phyloP scores from a whole-genome alignment of 192 early-diverging fungal genomes.

The Gryganskiella cystojenkinii region DNA sequence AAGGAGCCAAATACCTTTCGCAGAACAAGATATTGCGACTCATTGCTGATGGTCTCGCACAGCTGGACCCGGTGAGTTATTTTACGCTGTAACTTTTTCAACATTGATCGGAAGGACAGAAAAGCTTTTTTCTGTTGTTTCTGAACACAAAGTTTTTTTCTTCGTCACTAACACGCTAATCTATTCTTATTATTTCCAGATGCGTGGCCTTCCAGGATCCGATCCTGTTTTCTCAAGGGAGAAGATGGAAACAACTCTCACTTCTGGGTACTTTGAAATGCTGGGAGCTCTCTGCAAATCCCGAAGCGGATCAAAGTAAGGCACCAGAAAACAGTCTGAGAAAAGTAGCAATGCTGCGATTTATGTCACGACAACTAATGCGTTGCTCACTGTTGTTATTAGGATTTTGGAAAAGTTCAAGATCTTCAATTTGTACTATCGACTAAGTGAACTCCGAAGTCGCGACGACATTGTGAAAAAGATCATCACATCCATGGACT shows the following conservation, averaged over 20 bases:
- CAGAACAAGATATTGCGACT: conserved; percentile 78
- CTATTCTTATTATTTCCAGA: conserved; percentile 29
- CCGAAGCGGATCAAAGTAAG: conserved; percentile 72
- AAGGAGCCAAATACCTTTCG: conserved; percentile 75
- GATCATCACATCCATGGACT: conserved; percentile 80
- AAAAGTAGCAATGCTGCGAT: no score
- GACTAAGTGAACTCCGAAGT: conserved; percentile 78
- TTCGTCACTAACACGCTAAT: not conserved
- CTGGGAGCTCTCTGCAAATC: conserved; percentile 71
- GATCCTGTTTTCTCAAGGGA: conserved; percentile 82
- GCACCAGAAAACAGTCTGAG: conserved; percentile 72
- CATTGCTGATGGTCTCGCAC: conserved; percentile 77
- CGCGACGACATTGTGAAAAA: conserved; percentile 83
- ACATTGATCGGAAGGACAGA: not conserved
- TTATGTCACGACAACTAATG: no score
- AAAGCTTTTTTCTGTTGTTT: not conserved
- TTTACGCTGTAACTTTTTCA: not conserved
- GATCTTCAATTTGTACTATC: conserved; percentile 83
- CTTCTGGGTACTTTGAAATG: conserved; percentile 82
- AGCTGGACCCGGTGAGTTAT: conserved; percentile 75
- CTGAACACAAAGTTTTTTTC: not conserved
- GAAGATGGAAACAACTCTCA: conserved; percentile 76
- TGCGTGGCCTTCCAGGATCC: conserved; percentile 53
- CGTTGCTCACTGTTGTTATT: conserved; percentile 49
- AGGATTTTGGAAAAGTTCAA: conserved; percentile 77